These are phyloP conservation scores for Lindgomyces ingoldianus DNA, from an alignment of 495 filamentous ascomycete species.

Conservation along the genomic window DNA sequence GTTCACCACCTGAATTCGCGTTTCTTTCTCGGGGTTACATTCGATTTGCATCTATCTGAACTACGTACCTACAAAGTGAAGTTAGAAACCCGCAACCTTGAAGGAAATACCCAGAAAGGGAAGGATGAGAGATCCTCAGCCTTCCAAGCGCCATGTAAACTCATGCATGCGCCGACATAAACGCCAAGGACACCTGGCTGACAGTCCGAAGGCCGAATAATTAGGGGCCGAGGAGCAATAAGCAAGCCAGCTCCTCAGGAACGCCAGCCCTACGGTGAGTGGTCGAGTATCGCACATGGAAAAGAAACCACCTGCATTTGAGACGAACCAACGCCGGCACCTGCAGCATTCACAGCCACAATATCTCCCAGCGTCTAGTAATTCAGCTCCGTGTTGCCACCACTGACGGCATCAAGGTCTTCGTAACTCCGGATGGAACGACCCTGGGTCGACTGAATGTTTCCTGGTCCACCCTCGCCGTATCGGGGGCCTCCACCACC, in stretches of 20 bases:
- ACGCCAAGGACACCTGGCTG: no score
- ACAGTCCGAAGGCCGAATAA: background rate
- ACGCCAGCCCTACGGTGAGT: slow-evolving; percentile 6
- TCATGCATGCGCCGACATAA: no score
- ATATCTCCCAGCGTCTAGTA: slow-evolving; percentile 48
- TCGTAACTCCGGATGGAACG: slow-evolving; percentile 94
- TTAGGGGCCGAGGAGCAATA: background rate
- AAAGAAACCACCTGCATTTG: background rate
- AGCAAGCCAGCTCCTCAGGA: background rate
- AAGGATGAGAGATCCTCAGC: no score
- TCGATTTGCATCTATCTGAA: no score
- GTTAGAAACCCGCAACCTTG: no score
- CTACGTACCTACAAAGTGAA: no score
- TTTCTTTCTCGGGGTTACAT: no score
- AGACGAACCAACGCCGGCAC: background rate
- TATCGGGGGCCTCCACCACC: slow-evolving; percentile 44
- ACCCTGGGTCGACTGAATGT: slow-evolving; percentile 81
- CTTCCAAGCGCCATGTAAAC: no score
- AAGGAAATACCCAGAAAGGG: no score
- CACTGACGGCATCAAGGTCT: slow-evolving; percentile 79
- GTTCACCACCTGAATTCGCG: background rate
- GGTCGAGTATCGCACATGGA: background rate
- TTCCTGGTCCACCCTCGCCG: slow-evolving; percentile 61
- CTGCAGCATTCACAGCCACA: background rate
- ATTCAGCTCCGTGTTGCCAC: slow-evolving; percentile 62